Base-by-base conservation (phyloP, 352 stramenopile genomes). In the Phytophthora nicotianae region DNA sequence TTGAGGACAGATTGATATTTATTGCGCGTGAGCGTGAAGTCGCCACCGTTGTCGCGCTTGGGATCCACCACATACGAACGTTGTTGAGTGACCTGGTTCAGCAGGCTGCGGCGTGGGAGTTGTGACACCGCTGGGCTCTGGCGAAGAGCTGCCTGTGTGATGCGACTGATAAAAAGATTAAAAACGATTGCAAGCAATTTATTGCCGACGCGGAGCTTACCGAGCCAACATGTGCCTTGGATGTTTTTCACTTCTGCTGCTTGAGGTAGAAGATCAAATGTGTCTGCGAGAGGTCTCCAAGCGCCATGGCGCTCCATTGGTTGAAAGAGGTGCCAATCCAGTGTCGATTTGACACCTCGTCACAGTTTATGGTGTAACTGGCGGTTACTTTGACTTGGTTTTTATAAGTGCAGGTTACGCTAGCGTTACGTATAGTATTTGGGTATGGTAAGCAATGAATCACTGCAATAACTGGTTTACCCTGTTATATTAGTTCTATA, bases 1-100 rank as follows among this genome's bases (percentile, higher is more conserved):
- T 89, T 74, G 2, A 93, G 51, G 35, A 89, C 65, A 17, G 81
- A 88, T 47, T 72, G 63, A 59, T 93, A 90, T 58, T 91, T 93
- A 62, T 93, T 93, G 62, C 81, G 81, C 33, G 70, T 75, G 35
- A 92, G 65, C 26, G 56, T 52, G 2, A 54, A 63, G 17, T 70
- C 59, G 38, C 71, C 62, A 37, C 67, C 61, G 29, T 61, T 38
- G 27, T 20, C 20, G 35, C 56, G 53, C 19, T 71, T 68, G 45
- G 58, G 49, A 27, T 70, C 63, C 21, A 77, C 65, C 26, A 86
- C 75, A 40, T 81, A 88, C 58, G 65, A 61, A 27, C 77, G 81
- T 27, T 58, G 53, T 56, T 69, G 17, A 2, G 33, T 17, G n/a
- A 24, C 37, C 19, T 24, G 38, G 23, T 40, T 54, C 5, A 62